Base-by-base conservation (phyloP, 2,329 filamentous ascomycete species). In the Furcasterigmium sp. region DNA sequence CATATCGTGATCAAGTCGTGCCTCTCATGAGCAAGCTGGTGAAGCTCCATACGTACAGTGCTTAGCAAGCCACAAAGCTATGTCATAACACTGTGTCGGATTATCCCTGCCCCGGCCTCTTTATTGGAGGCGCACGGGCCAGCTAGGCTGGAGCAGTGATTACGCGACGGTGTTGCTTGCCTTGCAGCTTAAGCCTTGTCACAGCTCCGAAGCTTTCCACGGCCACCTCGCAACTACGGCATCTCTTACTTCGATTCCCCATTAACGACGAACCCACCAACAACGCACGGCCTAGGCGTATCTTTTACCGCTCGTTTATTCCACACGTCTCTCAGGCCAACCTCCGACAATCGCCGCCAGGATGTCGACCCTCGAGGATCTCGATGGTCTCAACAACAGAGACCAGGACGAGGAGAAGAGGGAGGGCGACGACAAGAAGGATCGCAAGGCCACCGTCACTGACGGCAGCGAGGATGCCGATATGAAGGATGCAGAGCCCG, bases 291-390 rank as follows among this genome's bases (percentile, higher is more conserved):
- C 20, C 29, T 20, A 42, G 32, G 41, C 17, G 35, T 30, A 19
- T 30, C 39, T 28, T 19, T 26, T 21, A 14, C 20, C 7, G 15
- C 15, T 15, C 30, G 36, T 34, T 20, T 44, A 46, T 34, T 42
- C 39, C 36, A 34, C 40, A 32, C 18, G 15, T 26, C 21, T 15
- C 29, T 32, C 19, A 13, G 23, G 4, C 41, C 30, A 10, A 14
- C 23, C 19, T 26, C 23, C 19, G 37, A 32, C 46, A 39, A 35
- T 11, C 32, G 32, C 52, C 42, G 37, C 56, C 61, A 74, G 51
- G 63, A 94, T 94, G 89, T 90, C 89, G 56, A 93, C 87, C 55
- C 82, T 94, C 59, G 89, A 95, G 73, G 89, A 94, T 72, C 85
- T 94, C 61, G 88, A 94, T 63, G 87, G 91, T 65, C 76, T 94